Evolutionary conservation across 805 yeast species (phyloP), one percentile per base, ranked within the genome.

Genomic region (Metschnikowia borealis): DNA sequence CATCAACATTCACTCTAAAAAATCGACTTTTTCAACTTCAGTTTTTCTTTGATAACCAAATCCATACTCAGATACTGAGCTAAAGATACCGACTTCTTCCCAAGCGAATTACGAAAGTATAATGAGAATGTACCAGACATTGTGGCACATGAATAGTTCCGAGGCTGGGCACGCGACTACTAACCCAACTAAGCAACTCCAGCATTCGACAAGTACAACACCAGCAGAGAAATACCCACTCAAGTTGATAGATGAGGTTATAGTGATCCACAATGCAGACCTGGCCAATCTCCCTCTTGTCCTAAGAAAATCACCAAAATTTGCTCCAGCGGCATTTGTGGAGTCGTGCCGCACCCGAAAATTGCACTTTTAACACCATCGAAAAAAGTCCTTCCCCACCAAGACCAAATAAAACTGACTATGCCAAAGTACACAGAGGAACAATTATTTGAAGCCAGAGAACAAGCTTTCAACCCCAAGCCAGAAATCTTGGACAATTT

Each of bases 371-470:
- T 43, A 40, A 45, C 44, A 50, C 44, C 48, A 50, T 50, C 48
- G 47, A 44, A 37, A 44, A 40, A 36, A 31, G 38, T 33, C 44
- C 32, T 29, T 38, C 32, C 37, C 43, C 37, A 34, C 40, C 36
- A 39, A 34, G 33, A 37, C 39, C 42, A 37, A 17, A 39, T 3
- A 13, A 49, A 11, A 35, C 17, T 17, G 36, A 52, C 21, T 17
- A 81, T 81, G 79, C 74, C 70, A 51, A 79, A 77, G 67, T 87
- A 85, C 72, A 83, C 89, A 40, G 85, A 83, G 65, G 88, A 85
- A 67, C 83, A 85, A 71, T 78, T 87, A 65, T 67, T 81, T 38
- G 78, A 74, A 49, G 73, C 75, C 62, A 81, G 82, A 60, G 78
- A 78, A 41, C 73, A 73, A 47, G 88, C 84, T 15, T 70, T 77